These are phyloP conservation scores for Vishniacozyma victoriae DNA, from an alignment of 768 basidiomycete genomes.

Conservation along the genomic window DNA sequence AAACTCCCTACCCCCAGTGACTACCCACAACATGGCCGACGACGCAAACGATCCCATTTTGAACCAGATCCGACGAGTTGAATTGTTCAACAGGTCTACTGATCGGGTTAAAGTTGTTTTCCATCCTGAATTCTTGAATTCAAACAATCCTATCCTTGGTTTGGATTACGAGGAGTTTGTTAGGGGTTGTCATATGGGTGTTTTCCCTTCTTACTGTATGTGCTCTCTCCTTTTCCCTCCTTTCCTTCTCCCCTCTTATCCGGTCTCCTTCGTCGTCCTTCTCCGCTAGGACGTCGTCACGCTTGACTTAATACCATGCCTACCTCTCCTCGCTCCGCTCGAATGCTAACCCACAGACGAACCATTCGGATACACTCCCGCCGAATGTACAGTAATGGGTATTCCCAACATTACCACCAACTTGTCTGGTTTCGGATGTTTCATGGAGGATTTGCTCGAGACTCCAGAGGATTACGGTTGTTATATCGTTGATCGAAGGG, in stretches of 20 bases:
- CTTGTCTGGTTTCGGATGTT: conserved; percentile 87
- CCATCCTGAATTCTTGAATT: conserved; percentile 96
- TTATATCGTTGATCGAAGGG: conserved; percentile 90
- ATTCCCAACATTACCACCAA: conserved; percentile 97
- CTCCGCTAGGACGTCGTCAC: too few species aligned
- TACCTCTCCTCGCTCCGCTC: background rate
- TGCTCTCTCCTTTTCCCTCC: conserved; percentile 44
- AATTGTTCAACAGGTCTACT: conserved; percentile 77
- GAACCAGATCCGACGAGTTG: conserved; percentile 87
- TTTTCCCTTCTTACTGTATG: conserved; percentile 97
- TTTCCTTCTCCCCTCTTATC: too few species aligned
- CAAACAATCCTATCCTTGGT: conserved; percentile 93
- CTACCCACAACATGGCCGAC: conserved; percentile 99
- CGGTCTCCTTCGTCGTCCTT: too few species aligned
- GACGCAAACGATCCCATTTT: conserved; percentile 87
- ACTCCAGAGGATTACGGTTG: conserved; percentile 89
- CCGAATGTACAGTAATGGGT: conserved; percentile 99
- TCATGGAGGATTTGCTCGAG: conserved; percentile 98
- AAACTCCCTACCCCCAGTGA: conserved; percentile 86
- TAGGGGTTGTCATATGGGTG: conserved; percentile 92
- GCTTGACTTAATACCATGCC: background rate
- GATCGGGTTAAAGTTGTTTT: conserved; percentile 97
- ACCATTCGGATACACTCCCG: conserved; percentile 67
- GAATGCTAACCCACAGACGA: conserved; percentile 35
- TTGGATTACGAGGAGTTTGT: conserved; percentile 99